Conservation (phyloP, 306 rosid species). For the Canavalia ensiformis region DNA sequence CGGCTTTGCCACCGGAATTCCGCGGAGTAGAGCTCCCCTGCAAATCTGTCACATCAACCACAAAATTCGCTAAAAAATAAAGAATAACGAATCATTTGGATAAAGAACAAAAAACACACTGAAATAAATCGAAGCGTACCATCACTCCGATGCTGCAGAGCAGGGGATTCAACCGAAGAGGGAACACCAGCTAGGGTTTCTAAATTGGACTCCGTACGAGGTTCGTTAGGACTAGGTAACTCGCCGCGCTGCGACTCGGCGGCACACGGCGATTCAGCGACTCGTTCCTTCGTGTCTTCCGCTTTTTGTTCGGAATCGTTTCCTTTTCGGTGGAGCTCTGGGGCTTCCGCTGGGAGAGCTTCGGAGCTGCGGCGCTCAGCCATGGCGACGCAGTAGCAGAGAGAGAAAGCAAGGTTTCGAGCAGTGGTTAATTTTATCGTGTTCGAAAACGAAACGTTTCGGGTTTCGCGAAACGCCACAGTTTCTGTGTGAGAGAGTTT, state of each 20-base stretch:
- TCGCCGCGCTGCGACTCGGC: slow-evolving; percentile 45
- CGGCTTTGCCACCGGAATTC: slow-evolving; percentile 53
- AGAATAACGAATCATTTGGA: background rate
- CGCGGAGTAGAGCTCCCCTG: slow-evolving; percentile 50
- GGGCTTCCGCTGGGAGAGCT: slow-evolving; percentile 46
- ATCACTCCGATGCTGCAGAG: slow-evolving; percentile 50
- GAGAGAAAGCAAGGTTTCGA: slow-evolving; percentile 51
- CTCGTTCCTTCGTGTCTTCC: background rate
- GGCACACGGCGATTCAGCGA: slow-evolving; percentile 1
- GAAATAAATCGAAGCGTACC: slow-evolving; percentile 53
- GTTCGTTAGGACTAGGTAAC: slow-evolving; percentile 34
- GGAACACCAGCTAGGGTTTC: slow-evolving; percentile 74
- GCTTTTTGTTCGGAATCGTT: slow-evolving; percentile 37
- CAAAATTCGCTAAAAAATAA: slow-evolving; percentile 25
- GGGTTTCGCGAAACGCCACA: slow-evolving; percentile 53
- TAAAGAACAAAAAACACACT: background rate
- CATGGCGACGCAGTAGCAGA: slow-evolving; percentile 45
- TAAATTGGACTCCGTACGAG: slow-evolving; percentile 29
- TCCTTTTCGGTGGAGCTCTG: slow-evolving; percentile 27
- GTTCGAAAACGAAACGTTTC: slow-evolving; percentile 52
- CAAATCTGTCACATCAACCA: slow-evolving; percentile 60
- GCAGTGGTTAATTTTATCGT: slow-evolving; percentile 47
- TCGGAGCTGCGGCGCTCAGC: slow-evolving; percentile 56
- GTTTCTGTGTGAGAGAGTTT: slow-evolving; percentile 42
- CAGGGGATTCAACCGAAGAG: slow-evolving; percentile 43